Base-by-base conservation (phyloP, 2,329 filamentous ascomycete species). In the Fusarium illudens region DNA sequence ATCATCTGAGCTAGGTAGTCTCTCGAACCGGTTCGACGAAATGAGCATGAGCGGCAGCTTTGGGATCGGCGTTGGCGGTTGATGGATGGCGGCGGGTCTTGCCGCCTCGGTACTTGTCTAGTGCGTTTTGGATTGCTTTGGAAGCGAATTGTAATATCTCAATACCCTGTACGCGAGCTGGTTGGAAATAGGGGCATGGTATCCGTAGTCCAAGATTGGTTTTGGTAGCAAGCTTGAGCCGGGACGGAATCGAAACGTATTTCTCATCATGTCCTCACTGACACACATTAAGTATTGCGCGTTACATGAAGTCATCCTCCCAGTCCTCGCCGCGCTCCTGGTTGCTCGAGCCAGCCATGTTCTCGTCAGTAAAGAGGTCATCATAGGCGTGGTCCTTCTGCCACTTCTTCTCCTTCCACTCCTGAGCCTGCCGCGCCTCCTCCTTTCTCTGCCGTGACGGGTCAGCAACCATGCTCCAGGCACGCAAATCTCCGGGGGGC, bases 321-420 rank as follows among this genome's bases (percentile, higher is more conserved):
- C 92, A 94, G 77, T 92, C 84, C 62, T 89, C 87, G 66, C 86
- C 85, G 13, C 93, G 87, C 75, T 97, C 89, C 80, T 97, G 92
- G 79, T 99, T 99, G 81, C 90, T 97, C 58, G 89, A 89, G 20
- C 79, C 81, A 42, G 89, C 89, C 82, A 97, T 85, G 73, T 92
- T 91, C 60, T 97, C 92, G 56, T 96, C 93, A 5, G 87, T 89
- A 79, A 97, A 94, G 56, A 97, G 80, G 48, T 97, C 94, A 76
- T 98, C 96, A 79, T 99, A 99, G 2, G 94, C 95, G 80, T 99
- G 95, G n/a, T 97, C 94, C 81, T 96, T 96, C 80, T 97, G 93
- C 86, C 90, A 97, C 79, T 96, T 96, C 81, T 95, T 88, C 79
- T 96, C 91, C 79, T 93, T 92, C 68, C 93, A 87, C 82, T 97